phyloP scores from a whole-genome alignment of 345 rosid species.

The Bruguiera sexangula region DNA sequence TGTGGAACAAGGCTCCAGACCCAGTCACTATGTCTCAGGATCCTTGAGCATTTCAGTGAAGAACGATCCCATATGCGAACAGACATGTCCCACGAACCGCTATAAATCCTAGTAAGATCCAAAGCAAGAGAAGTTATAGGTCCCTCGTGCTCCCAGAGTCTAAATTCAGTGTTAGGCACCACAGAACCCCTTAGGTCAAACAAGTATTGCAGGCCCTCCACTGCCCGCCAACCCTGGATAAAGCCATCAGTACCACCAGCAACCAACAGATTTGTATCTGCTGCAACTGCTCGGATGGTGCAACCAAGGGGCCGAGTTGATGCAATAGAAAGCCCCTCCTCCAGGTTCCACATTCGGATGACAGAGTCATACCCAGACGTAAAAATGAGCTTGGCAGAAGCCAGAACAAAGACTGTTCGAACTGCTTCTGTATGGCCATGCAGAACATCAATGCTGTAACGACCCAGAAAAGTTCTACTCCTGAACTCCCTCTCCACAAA shows the following conservation, averaged over 20 bases:
- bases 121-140: constrained; percentile 78
- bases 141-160: constrained; percentile 87
- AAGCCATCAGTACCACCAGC: constrained; percentile 93
- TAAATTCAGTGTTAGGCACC: constrained; percentile 47
- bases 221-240: constrained; percentile 78
- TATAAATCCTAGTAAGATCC: constrained; percentile 60
- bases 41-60: constrained; percentile 55
- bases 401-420: constrained; percentile 60
- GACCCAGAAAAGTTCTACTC: constrained; percentile 71
- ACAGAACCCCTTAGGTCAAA: constrained; percentile 61
- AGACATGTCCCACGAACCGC: constrained; percentile 97
- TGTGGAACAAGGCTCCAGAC: constrained; percentile 82
- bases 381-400: constrained; percentile 77
- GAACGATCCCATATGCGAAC: constrained; percentile 85
- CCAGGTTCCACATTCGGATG: constrained; percentile 91
- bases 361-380: constrained; percentile 79
- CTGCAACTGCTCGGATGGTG: constrained; percentile 77
- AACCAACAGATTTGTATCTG: constrained; percentile 73
- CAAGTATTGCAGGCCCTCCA: constrained; percentile 57
- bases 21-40: constrained; percentile 88
- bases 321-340: constrained; percentile 66
- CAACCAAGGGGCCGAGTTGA: constrained; percentile 78
- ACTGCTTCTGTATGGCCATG: constrained; percentile 92
- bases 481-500: constrained; percentile 91
- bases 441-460: constrained; percentile 57